Evolutionary conservation across 768 basidiomycete genomes (phyloP).

Genomic region (Dentipellis fragilis): DNA sequence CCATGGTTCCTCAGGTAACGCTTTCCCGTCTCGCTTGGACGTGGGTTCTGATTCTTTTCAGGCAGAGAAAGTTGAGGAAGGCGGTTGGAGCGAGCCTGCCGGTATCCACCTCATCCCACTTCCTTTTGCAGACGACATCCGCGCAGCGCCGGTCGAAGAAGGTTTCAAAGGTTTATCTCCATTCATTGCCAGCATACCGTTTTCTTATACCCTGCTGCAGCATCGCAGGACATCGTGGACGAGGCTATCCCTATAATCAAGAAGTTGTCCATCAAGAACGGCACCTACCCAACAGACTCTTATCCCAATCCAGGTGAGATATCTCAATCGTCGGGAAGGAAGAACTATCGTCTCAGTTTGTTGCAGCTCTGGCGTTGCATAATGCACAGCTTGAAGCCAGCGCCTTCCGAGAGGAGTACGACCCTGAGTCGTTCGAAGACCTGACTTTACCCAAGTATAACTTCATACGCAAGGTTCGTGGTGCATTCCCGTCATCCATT

Average conservation of each 20-base stretch:
- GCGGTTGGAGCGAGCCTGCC: slow-evolving; percentile 72
- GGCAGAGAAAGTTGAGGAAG: slow-evolving; percentile 62
- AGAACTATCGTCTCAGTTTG: background rate
- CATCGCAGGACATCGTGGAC: slow-evolving; percentile 55
- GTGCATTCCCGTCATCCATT: background rate
- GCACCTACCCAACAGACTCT: slow-evolving; percentile 78
- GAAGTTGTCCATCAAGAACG: slow-evolving; percentile 69
- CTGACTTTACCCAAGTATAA: slow-evolving; percentile 68
- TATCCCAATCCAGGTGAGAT: slow-evolving; percentile 80
- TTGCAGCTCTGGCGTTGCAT: slow-evolving; percentile 70
- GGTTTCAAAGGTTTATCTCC: slow-evolving; percentile 45
- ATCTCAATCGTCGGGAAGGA: background rate
- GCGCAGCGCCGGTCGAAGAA: slow-evolving; percentile 61
- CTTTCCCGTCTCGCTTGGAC: background rate
- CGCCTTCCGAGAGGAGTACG: slow-evolving; percentile 87
- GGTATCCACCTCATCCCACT: slow-evolving; percentile 90
- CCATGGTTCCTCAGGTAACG: slow-evolving; percentile 61
- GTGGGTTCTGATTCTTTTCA: background rate
- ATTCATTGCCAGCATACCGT: background rate
- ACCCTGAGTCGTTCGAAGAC: slow-evolving; percentile 71
- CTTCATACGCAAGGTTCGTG: slow-evolving; percentile 66
- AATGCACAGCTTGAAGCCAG: slow-evolving; percentile 86
- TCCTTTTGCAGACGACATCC: slow-evolving; percentile 94
- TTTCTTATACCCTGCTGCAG: slow-evolving; percentile 27
- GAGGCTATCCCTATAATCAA: slow-evolving; percentile 66